Evolutionary conservation across 1,284 basidiomycete species (phyloP), one percentile per base, ranked within the genome.

Genomic region (Marasmius tenuissimus): DNA sequence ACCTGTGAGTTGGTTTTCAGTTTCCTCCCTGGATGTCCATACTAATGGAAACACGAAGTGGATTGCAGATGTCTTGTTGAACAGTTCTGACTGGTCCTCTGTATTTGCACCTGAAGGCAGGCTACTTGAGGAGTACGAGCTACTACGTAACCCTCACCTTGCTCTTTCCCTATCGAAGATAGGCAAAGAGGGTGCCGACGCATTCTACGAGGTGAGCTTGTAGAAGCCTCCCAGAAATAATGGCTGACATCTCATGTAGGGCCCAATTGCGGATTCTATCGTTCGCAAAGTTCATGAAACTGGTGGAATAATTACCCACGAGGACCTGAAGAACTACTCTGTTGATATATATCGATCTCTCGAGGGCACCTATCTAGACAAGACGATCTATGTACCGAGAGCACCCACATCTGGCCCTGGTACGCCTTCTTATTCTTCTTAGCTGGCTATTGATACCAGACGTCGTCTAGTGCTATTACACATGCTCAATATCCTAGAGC

Each of bases 351-450:
- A 84, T 60, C 87, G 80, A 39, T 92, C 97, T 5, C 77, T 97
- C 45, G 73, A 88, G 69, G 91, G 93, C 3, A 86, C 82, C 0
- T 98, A 93, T 75, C 81, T 81, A 34, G 88, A 87, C 51, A 85
- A 87, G 68, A 93, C 85, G 62, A 81, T 98, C 27, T 97, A 94
- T 75, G 95, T 93, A 0, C 86, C 91, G 0, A 85, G 86, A 69
- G 88, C 93, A 10, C 96, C 96, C 7, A 89, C 91, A 4, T 93
- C 88, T 35, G 94, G 94, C 18, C 87, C 90, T 54, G 79, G 81
- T 82, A 64, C 58, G 75, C 69, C 18, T 37, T 11, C 37, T 4
- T 35, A 3, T 20, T 51, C 38, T 56, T 27, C 49, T 49, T 37
- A 58, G 34, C 7, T 27, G 14, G 9, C 2, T 20, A 5, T 20